Evolutionary conservation across 352 stramenopile genomes (phyloP).

Genomic region (Pythium guiyangense): DNA sequence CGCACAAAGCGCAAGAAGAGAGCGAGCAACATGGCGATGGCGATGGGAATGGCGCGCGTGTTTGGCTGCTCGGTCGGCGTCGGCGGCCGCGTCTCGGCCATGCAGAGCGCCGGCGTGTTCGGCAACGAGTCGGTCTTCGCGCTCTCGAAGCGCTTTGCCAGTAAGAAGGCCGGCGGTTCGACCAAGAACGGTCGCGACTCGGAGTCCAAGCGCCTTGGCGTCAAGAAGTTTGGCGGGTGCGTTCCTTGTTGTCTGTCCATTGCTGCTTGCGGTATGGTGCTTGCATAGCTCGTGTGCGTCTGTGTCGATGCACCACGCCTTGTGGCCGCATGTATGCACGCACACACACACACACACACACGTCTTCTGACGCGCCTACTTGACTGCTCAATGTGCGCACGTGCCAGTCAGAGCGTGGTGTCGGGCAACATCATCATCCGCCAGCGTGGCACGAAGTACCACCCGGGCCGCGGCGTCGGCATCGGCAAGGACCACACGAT

Average conservation of each 20-base stretch:
- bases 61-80: slow-evolving; percentile 26
- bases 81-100: slow-evolving; percentile 21
- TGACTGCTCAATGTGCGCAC: not conserved
- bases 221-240: slow-evolving; percentile 96
- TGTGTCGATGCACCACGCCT: not conserved
- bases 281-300: not conserved
- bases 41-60: slow-evolving; percentile 67
- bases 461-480: slow-evolving; percentile 92
- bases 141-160: slow-evolving; percentile 74
- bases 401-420: slow-evolving; percentile 70
- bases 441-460: slow-evolving; percentile 96
- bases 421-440: slow-evolving; percentile 97
- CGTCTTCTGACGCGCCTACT: not conserved
- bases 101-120: slow-evolving; percentile 7
- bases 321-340: not conserved
- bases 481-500: slow-evolving; percentile 94
- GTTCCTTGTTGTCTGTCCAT: slow-evolving; percentile 10
- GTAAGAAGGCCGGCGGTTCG: slow-evolving; percentile 96
- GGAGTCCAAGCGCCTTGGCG: slow-evolving; percentile 93
- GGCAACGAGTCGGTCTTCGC: slow-evolving; percentile 41
- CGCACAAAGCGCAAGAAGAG: not conserved
- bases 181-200: slow-evolving; percentile 98
- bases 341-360: no score
- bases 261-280: not conserved
- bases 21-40: slow-evolving; percentile 59